phyloP scores from a whole-genome alignment of 345 rosid species.

The Hibiscus tridactylites region DNA sequence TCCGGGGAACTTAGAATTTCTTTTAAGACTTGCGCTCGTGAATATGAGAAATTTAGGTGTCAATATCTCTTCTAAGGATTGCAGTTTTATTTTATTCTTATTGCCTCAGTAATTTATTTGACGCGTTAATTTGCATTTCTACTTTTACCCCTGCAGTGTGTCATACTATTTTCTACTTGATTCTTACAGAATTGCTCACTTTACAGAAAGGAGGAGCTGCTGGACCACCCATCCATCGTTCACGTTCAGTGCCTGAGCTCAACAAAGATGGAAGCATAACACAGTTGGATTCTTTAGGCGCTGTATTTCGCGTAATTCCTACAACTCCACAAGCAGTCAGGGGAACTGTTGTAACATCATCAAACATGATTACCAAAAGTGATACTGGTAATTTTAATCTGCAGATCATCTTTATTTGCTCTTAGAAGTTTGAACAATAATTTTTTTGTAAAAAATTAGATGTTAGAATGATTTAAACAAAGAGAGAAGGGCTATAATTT shows the following conservation, averaged over 20 bases:
- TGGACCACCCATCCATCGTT: conserved; percentile 56
- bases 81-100: not conserved
- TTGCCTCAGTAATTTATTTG: not conserved
- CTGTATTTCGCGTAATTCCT: conserved; percentile 62
- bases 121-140: not conserved
- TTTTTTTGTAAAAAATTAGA: not conserved
- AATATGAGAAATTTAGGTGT: not conserved
- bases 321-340: conserved; percentile 36
- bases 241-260: conserved; percentile 74
- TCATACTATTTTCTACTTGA: not conserved
- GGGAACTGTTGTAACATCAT: conserved; percentile 18
- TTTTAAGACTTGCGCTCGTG: conserved; percentile 60
- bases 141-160: not conserved
- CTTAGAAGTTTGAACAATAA: not conserved
- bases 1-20: conserved; percentile 5
- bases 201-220: conserved; percentile 53
- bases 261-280: conserved; percentile 47
- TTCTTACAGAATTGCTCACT: conserved; percentile 20
- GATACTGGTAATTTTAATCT: conserved; percentile 34
- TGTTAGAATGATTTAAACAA: conserved; percentile 3
- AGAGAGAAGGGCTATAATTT: conserved; percentile 29
- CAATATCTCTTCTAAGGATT: not conserved
- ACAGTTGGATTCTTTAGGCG: conserved; percentile 33
- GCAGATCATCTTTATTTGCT: conserved; percentile 9
- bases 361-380: conserved; percentile 22